Conservation (phyloP, 1,284 basidiomycete species). For the Heterobasidion parviporum region DNA sequence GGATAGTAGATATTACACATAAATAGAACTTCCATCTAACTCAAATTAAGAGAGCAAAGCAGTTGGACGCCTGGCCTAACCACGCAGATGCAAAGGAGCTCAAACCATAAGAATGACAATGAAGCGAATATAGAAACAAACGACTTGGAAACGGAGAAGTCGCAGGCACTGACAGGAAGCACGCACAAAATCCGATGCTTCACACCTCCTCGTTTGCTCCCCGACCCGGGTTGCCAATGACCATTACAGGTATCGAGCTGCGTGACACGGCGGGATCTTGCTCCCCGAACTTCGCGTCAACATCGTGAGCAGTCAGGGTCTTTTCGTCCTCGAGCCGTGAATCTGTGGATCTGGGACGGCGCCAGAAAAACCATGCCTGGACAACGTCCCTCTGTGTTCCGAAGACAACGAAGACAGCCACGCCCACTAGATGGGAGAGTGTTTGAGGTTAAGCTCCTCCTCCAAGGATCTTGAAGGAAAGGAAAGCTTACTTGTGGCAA, state of each 20-base stretch:
- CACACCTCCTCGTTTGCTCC: not conserved
- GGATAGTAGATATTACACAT: no score
- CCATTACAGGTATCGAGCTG: not conserved
- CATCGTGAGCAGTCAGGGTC: not conserved
- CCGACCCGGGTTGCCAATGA: not conserved
- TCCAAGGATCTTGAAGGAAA: not conserved
- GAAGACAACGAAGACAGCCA: slow-evolving; percentile 32
- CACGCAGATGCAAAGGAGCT: no score
- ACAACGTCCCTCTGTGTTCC: slow-evolving; percentile 32
- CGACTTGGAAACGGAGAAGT: no score
- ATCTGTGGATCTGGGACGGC: not conserved
- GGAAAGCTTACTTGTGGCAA: slow-evolving; percentile 26
- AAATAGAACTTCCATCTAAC: no score
- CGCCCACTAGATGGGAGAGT: slow-evolving; percentile 24
- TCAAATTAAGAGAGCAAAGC: no score
- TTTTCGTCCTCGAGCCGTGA: not conserved
- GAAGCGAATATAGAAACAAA: no score
- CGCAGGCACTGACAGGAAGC: no score
- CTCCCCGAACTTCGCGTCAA: not conserved
- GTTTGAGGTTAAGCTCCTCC: not conserved
- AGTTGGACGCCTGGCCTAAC: no score
- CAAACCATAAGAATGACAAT: no score
- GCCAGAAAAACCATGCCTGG: slow-evolving; percentile 23
- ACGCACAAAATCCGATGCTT: no score
- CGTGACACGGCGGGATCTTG: no score